Evolutionary conservation across 1,284 basidiomycete species (phyloP).

Genomic region (Golubevia pallescens): DNA sequence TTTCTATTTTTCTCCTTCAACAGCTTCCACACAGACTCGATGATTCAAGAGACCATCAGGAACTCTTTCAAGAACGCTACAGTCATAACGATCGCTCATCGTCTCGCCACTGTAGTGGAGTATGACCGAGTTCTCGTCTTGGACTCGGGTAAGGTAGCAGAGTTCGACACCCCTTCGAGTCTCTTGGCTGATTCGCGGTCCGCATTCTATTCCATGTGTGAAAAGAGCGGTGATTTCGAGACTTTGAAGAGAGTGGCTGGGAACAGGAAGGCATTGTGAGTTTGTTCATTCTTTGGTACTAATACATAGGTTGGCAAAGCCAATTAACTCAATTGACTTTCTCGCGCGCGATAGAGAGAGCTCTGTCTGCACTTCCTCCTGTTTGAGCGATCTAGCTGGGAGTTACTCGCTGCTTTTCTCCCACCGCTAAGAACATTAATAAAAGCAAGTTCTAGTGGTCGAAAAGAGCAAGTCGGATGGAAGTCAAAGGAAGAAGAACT

Average conservation of each 20-base stretch:
- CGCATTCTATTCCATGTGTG: slow-evolving; percentile 40
- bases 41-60: slow-evolving; percentile 34
- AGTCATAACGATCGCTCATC: slow-evolving; percentile 56
- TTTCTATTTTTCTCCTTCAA: background rate
- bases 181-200: slow-evolving; percentile 41
- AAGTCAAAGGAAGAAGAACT: no score
- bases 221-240: slow-evolving; percentile 36
- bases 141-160: slow-evolving; percentile 46
- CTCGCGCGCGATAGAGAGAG: no score
- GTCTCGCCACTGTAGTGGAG: slow-evolving; percentile 37
- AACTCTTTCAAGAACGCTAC: slow-evolving; percentile 25
- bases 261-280: background rate
- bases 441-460: no score
- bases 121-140: slow-evolving; percentile 55
- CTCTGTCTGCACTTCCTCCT: no score
- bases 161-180: slow-evolving; percentile 38
- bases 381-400: no score
- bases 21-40: slow-evolving; percentile 29
- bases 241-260: slow-evolving; percentile 4
- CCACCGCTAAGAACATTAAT: no score
- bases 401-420: no score
- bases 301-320: no score
- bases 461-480: no score
- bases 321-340: no score
- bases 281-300: no score